Evolutionary conservation across 2,329 filamentous ascomycete species (phyloP).

Genomic region (Penicillium janthinellum): DNA sequence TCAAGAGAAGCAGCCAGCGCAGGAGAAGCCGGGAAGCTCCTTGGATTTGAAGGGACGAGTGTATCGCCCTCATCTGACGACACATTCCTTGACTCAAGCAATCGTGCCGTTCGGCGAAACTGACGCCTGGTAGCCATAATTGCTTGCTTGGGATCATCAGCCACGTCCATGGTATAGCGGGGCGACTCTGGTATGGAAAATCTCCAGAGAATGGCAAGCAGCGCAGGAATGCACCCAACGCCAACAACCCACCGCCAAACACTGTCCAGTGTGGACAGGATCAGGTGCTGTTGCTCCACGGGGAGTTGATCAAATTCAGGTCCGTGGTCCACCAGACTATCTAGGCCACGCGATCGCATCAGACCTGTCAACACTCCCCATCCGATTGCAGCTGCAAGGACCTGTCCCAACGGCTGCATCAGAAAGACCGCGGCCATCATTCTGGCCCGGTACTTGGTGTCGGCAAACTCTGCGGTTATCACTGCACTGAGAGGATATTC

Average conservation of each 20-base stretch:
- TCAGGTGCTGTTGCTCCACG: constrained; percentile 4
- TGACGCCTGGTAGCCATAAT: constrained; percentile 3
- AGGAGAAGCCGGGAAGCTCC: neutral
- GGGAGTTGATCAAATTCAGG: neutral
- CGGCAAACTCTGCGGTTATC: constrained; percentile 63
- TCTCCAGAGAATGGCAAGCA: constrained; percentile 64
- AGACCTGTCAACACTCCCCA: constrained; percentile 72
- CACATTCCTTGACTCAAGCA: neutral
- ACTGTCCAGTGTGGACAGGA: constrained; percentile 49
- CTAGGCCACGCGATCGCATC: constrained; percentile 46
- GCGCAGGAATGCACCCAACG: constrained; percentile 61
- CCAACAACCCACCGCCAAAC: constrained; percentile 67
- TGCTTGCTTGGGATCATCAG: constrained; percentile 5
- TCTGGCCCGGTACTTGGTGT: constrained; percentile 58
- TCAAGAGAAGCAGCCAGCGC: neutral
- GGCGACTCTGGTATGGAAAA: constrained; percentile 66
- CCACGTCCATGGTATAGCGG: constrained; percentile 63
- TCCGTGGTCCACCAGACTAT: constrained; percentile 47
- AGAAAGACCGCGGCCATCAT: constrained; percentile 85
- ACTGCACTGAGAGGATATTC: constrained; percentile 67
- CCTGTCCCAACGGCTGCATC: constrained; percentile 81
- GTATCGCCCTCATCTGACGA: neutral
- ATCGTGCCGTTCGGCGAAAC: neutral
- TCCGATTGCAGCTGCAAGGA: constrained; percentile 71
- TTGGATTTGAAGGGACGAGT: neutral